Evolutionary conservation across 106 monocot species (phyloP), one percentile per base, ranked within the genome.

Genomic region (Xerophyta viscosa): DNA sequence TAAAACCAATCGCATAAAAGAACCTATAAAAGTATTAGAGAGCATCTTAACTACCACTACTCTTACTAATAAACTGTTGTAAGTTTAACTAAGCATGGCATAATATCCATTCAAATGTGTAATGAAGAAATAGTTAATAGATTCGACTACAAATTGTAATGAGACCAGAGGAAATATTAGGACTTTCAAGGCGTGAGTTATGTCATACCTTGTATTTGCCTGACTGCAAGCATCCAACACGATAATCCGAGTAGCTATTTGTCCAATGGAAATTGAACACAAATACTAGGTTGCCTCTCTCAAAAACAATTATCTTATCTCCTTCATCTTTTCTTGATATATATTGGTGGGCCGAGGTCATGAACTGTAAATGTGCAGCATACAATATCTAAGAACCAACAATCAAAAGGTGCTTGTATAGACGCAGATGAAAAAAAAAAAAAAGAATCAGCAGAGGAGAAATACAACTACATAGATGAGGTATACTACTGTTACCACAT

Each of bases 231-330:
- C 89, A 98, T 17, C 96, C 96, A 61, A 98, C 72, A 63, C 68
- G 60, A 70, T 98, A 98, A 50, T 74, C 69, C 27, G 74, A 89
- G 47, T 86, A 98, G 48, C 96, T 98, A 60, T 79, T 86, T 12
- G 29, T 74, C 82, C 96, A 98, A 39, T 98, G 96, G 68, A 98
- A 98, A 69, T 98, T 98, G 71, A 86, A 90, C 31, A 98, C 96
- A 64, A 98, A 90, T 21, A 98, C 82, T 51, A 98, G 63, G 53
- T 90, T 58, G 52, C 71, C 96, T 41, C 89, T 69, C 52, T 98
- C 96, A 69, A 98, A 98, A 28, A 98, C 27, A 61, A 98, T 69
- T 50, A 90, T 65, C 69, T 66, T 89, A 48, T 90, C 89, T 8
- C 63, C 82, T 58, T 98, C 96, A 72, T 98, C 86, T 69, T 86